Evolutionary conservation across 208 protist species (phyloP).

Genomic region (Vickermania ingenoplastis): DNA sequence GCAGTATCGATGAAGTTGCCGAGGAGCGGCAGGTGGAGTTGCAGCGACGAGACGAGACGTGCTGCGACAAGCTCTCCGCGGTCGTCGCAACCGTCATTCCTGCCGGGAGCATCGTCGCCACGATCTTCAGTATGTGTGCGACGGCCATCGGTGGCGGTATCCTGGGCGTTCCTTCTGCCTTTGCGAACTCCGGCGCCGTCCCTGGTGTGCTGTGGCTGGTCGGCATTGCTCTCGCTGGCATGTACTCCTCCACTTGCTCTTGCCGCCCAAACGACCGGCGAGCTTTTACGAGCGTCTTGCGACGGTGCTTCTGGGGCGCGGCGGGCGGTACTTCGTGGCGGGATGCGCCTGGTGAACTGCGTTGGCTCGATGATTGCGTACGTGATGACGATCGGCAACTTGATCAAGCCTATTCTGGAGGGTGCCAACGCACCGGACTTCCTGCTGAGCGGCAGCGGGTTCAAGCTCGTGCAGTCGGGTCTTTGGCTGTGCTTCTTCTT

Average conservation of each 20-base stretch:
- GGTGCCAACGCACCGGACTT: constrained; percentile 22
- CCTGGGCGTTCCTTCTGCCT: constrained; percentile 44
- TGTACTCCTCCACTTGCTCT: constrained; percentile 51
- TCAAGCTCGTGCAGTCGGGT: constrained; percentile 22
- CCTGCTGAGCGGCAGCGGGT: constrained; percentile 25
- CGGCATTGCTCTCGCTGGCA: constrained; percentile 30
- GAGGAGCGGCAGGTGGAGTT: no score
- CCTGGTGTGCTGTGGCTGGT: constrained; percentile 56
- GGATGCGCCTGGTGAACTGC: constrained; percentile 47
- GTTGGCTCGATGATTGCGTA: constrained; percentile 65
- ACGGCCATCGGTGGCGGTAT: constrained; percentile 57
- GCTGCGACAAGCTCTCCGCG: constrained; percentile 2
- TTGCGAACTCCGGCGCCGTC: constrained; percentile 38
- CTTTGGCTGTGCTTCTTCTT: constrained; percentile 57
- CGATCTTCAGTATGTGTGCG: constrained; percentile 45
- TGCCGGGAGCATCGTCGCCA: constrained; percentile 36
- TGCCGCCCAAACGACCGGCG: constrained; percentile 40
- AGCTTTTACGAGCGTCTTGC: constrained; percentile 50
- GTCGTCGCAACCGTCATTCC: constrained; percentile 17
- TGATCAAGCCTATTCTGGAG: constrained; percentile 42
- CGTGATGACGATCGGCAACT: constrained; percentile 50
- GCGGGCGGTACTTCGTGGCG: constrained; percentile 63
- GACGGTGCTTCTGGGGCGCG: constrained; percentile 25
- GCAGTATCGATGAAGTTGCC: no score
- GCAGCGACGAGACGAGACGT: not conserved